Evolutionary conservation across 2,329 filamentous ascomycete genomes (phyloP).

Genomic region (Penicillium hesseltinei): DNA sequence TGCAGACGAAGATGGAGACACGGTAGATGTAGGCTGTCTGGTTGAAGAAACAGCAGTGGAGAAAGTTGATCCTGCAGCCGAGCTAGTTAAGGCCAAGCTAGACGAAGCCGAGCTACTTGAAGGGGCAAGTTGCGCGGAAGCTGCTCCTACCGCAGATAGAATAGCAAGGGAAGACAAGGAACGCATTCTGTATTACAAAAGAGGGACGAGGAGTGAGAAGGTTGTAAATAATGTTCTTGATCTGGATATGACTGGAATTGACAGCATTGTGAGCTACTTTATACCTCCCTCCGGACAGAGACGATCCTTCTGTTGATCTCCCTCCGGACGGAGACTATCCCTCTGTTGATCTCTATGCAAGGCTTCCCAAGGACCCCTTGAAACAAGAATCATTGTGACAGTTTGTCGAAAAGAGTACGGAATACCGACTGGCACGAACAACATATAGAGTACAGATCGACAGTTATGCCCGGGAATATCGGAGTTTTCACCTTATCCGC

Average conservation of each 20-base stretch:
- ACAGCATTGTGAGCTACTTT: not conserved
- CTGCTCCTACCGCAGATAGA: not conserved
- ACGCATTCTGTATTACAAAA: not conserved
- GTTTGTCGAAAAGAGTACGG: not conserved
- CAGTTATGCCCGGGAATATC: not conserved
- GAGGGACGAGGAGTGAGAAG: not conserved
- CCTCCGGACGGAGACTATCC: too few relatives aligned
- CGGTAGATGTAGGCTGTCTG: not conserved
- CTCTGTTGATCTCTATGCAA: not conserved
- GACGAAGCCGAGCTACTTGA: too few relatives aligned
- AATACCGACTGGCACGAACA: not conserved
- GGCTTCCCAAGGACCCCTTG: not conserved
- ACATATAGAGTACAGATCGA: not conserved
- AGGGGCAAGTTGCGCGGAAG: not conserved
- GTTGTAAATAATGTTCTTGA: not conserved
- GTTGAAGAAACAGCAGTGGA: not conserved
- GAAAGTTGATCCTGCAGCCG: not conserved
- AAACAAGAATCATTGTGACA: not conserved
- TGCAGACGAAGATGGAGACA: not conserved
- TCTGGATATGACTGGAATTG: not conserved
- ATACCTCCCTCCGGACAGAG: not conserved
- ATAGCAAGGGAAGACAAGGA: not conserved
- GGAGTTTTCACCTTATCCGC: not conserved
- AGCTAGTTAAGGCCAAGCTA: not conserved
- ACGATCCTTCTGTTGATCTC: not conserved